Evolutionary conservation across 2,329 filamentous ascomycete genomes (phyloP), one percentile per base, ranked within the genome.

Genomic region (Cladosporium sp.): DNA sequence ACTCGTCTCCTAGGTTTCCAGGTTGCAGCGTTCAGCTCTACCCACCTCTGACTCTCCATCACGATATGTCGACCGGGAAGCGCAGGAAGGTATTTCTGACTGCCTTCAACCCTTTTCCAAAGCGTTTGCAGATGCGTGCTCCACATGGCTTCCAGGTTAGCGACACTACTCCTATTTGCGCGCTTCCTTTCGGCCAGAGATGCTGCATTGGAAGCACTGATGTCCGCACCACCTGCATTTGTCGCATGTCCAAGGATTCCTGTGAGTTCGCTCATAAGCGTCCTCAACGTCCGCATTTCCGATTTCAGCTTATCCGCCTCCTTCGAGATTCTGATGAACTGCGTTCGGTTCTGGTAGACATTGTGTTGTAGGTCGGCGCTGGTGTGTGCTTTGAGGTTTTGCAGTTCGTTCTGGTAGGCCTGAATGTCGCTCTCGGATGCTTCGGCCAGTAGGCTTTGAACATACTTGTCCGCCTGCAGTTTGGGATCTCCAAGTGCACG

Each of bases 271-370:
- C 89, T 84, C 85, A 98, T 96, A 46, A 97, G 78, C 57, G 88
- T 88, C 38, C 88, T 83, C 27, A 98, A 79, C 6, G 88, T 88
- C 46, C 88, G 82, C 93, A 98, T 97, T 68, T 98, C 93, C 49
- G 83, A 82, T 71, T 97, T 97, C 51, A 98, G 81, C 72, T 95
- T 96, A 70, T 98, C 93, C 2, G 94, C 93, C 72, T 98, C 93
- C 70, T 97, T 96, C 67, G 91, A 96, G 69, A 98, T 97, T 70
- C 95, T 95, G 76, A 98, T 97, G 65, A 98, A 98, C 63, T 97
- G 93, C 0, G 89, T 95, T 42, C 93, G 84, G 69, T 98, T 98
- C 68, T 96, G 91, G 70, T 95, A 92, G 43, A 98, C 86, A 69
- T 91, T 97, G 64, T 94, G 88, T 69, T 97, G 92, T 18, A 98